These are phyloP conservation scores for Trichosporon sp. DNA, from an alignment of 1,284 basidiomycete species.

Conservation along the genomic window DNA sequence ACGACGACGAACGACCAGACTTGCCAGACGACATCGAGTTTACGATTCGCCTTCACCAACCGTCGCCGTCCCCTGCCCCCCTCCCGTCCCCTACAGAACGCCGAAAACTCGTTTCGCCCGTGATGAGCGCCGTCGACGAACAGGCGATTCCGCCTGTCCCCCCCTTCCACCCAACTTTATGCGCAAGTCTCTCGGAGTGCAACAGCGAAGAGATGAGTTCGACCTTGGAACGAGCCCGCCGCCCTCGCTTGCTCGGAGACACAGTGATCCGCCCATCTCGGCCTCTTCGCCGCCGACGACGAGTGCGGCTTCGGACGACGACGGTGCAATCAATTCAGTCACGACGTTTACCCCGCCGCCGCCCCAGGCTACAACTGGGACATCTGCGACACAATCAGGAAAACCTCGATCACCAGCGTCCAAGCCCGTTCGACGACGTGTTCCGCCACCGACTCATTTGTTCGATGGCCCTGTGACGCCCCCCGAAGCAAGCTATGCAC, in stretches of 20 bases:
- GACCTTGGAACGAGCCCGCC: constrained; percentile 6
- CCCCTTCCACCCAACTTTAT: constrained; percentile 11
- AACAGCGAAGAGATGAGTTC: constrained; percentile 7
- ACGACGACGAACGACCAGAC: neutral
- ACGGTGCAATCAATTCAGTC: neutral
- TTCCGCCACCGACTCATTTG: constrained; percentile 15
- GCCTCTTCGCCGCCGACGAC: constrained; percentile 4
- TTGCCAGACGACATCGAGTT: constrained; percentile 6
- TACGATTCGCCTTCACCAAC: neutral
- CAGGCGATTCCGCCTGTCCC: constrained; percentile 12
- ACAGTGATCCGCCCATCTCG: constrained; percentile 1
- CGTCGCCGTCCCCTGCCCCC: neutral
- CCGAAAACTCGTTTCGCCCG: neutral
- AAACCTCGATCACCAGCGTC: neutral
- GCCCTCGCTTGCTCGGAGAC: neutral
- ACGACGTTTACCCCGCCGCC: neutral
- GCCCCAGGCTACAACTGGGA: neutral
- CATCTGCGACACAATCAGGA: neutral
- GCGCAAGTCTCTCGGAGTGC: constrained; percentile 9
- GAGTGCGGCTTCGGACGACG: neutral
- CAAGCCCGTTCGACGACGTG: constrained; percentile 4
- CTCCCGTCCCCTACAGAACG: neutral
- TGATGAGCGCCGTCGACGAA: constrained; percentile 13
- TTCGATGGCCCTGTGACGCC: constrained; percentile 18
- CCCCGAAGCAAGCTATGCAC: constrained; percentile 12